A percentile compares a stretch with the other conserved stretches of the same genome.
These are phyloP conservation scores for Coemansia sp. DNA, from an alignment of 192 early-diverging fungal species.

Conservation along the genomic window DNA sequence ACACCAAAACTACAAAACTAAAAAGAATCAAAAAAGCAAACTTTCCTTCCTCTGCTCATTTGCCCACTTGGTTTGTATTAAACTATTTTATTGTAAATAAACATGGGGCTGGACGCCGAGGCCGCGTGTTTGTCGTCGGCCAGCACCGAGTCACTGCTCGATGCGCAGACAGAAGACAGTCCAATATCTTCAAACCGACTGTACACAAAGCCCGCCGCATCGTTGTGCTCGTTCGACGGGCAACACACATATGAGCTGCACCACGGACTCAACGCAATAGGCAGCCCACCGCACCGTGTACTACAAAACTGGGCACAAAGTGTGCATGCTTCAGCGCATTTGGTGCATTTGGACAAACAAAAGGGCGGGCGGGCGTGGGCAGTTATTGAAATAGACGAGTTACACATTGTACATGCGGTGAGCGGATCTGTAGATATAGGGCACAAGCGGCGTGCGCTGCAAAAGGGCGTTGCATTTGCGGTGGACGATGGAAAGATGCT, in stretches of 20 bases:
- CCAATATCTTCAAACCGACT: conserved; percentile 20
- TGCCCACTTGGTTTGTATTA: too few relatives aligned
- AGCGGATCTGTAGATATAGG: background rate
- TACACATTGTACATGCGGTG: conserved; percentile 18
- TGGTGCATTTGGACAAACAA: background rate
- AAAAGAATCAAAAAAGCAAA: too few relatives aligned
- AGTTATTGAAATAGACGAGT: conserved; percentile 24
- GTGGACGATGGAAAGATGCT: conserved; percentile 41
- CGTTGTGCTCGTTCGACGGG: conserved; percentile 14
- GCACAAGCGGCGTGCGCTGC: conserved; percentile 15
- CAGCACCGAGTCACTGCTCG: conserved; percentile 13
- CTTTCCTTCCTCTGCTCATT: too few relatives aligned
- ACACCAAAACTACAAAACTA: too few relatives aligned
- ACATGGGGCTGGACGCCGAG: background rate
- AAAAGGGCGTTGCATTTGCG: conserved; percentile 16
- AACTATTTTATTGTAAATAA: too few relatives aligned
- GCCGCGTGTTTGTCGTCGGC: conserved; percentile 6
- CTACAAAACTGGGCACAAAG: background rate
- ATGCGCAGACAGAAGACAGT: conserved; percentile 12
- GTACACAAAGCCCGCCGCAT: conserved; percentile 14
- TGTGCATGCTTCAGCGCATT: background rate
- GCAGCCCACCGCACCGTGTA: background rate
- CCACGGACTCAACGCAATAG: conserved; percentile 1
- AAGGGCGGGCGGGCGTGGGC: conserved; percentile 1
- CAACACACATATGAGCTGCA: conserved; percentile 8